Base-by-base conservation (phyloP, 2,329 filamentous ascomycete genomes). In the Cordyceps fumosorosea region DNA sequence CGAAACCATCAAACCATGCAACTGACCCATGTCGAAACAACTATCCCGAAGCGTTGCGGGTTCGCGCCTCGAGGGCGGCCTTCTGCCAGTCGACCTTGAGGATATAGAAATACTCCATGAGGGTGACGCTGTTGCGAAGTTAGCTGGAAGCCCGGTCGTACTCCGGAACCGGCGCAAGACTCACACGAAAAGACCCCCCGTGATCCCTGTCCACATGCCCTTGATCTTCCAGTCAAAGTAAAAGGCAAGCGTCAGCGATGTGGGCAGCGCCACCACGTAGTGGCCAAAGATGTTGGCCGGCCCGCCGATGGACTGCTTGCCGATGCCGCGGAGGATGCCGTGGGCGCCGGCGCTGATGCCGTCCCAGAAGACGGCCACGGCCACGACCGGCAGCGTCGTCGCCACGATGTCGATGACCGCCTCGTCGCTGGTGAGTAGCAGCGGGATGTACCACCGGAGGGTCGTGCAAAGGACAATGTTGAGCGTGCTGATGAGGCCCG, bases 351-450 rank as follows among this genome's bases (percentile, higher is more conserved):
- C 84, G 0, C 90, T 86, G 18, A 96, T 73, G 1, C 89, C 87
- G 73, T 99, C 93, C 68, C 96, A 93, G 24, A 96, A 82, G 72
- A 97, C 92, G 80, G 97, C 96, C 1, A 91, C 83, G 0, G 92
- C 92, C 63, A 90, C 91, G 3, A 97, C 77, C 0, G 92, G 93
- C 37, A 97, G 81, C 2, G 91, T 84, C 1, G 76, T 74, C 0
- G 90, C 84, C n/a, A 90, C 88, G 40, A 91, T 78, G 29, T 76
- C 78, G 64, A 90, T 84, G 58, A 93, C 90, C 54, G 87, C 86
- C 5, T 78, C 70, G 66, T 95, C 90, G 7, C 83, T 78, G 18
- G 89, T 93, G 73, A 93, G 91, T 4, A 97, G 83, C 48, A 83
- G 78, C 0, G 92, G 90, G 29, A 98, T 88, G 67, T 87, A 81